phyloP scores from a whole-genome alignment of 2,329 filamentous ascomycete genomes.

The Aureobasidium uvarum region DNA sequence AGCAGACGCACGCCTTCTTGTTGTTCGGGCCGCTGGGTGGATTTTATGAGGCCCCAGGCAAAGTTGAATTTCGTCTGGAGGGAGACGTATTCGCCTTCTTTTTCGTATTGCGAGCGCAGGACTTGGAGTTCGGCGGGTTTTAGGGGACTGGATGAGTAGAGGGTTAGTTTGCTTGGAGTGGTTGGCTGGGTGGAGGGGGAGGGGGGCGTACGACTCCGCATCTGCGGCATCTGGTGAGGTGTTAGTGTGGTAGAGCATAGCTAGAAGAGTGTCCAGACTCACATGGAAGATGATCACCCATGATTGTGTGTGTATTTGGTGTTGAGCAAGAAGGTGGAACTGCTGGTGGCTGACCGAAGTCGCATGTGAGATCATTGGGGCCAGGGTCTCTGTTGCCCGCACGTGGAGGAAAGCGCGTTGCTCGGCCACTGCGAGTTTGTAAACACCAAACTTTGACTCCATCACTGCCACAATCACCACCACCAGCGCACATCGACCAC shows the following conservation, averaged over 20 bases:
- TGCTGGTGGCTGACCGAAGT: constrained; percentile 2
- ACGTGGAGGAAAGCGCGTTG: constrained; percentile 16
- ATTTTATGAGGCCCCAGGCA: constrained; percentile 98
- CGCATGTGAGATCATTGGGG: constrained; percentile 23
- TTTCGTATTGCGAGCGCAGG: constrained; percentile 90
- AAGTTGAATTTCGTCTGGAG: constrained; percentile 99
- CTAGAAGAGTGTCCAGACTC: constrained; percentile 34
- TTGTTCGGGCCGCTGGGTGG: constrained; percentile 76
- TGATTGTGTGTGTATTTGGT: constrained; percentile 31
- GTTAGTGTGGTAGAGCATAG: constrained; percentile 32
- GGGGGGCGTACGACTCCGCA: constrained; percentile 73
- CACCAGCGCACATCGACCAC: neutral
- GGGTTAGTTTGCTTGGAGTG: constrained; percentile 13
- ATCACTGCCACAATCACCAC: neutral
- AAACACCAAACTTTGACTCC: constrained; percentile 1
- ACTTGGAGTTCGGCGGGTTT: constrained; percentile 91
- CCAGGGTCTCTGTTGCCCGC: constrained; percentile 5
- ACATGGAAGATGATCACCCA: constrained; percentile 54
- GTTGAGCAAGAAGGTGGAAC: neutral
- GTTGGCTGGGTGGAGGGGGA: neutral
- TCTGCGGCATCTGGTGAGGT: constrained; percentile 78
- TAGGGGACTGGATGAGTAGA: constrained; percentile 66
- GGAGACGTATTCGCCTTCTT: constrained; percentile 94
- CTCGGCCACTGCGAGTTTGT: constrained; percentile 10
- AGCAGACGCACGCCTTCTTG: constrained; percentile 92